Evolutionary conservation across 2,329 filamentous ascomycete species (phyloP).

Genomic region (Cordyceps farinosa): DNA sequence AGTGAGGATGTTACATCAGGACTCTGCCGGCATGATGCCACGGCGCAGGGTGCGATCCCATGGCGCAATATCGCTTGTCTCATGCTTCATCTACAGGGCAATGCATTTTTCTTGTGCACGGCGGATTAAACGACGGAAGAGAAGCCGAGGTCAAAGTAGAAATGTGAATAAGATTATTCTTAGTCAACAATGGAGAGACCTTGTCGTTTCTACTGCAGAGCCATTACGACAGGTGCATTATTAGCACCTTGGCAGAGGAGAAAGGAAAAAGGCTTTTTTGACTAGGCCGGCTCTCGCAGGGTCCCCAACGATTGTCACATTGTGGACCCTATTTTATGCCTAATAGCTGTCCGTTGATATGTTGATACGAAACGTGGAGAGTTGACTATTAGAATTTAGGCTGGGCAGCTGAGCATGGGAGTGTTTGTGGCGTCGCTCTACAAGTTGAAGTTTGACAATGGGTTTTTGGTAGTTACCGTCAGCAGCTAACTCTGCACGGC

Average conservation of each 20-base stretch:
- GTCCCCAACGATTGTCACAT: neutral
- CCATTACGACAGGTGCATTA: constrained; percentile 7
- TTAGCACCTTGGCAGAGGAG: constrained; percentile 5
- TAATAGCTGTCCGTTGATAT: neutral
- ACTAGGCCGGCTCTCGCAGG: constrained; percentile 6
- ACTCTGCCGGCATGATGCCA: neutral
- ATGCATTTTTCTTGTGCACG: neutral
- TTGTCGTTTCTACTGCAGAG: neutral
- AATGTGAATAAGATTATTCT: neutral
- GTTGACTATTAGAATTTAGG: neutral
- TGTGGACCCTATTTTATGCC: constrained; percentile 5
- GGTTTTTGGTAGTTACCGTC: neutral
- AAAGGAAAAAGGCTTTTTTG: neutral
- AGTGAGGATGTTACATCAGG: neutral
- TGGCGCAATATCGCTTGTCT: neutral
- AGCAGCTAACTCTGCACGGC: neutral
- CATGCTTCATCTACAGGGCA: neutral
- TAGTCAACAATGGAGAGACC: neutral
- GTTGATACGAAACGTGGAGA: constrained; percentile 3
- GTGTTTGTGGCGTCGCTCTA: neutral
- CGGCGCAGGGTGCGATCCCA: neutral
- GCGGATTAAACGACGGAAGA: neutral
- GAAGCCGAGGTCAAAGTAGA: neutral
- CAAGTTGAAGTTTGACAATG: neutral
- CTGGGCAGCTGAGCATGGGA: neutral